These are phyloP conservation scores for Annulohypoxylon moriforme DNA, from an alignment of 495 filamentous ascomycete species.

Conservation along the genomic window DNA sequence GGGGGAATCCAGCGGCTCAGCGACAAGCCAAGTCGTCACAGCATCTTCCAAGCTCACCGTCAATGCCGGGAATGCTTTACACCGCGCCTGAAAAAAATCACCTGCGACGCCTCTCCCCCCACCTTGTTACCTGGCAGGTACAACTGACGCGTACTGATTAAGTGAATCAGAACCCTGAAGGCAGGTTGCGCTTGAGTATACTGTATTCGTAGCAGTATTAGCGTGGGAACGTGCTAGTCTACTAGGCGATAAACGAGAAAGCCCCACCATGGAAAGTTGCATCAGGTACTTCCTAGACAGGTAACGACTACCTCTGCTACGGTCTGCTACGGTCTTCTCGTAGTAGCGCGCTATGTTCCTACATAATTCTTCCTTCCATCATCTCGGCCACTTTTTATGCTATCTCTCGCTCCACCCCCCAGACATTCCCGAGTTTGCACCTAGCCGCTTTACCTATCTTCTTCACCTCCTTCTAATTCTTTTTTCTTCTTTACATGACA, in stretches of 20 bases:
- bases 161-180: neutral
- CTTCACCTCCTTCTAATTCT: slow-evolving; percentile 10
- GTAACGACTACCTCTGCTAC: neutral
- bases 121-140: slow-evolving; percentile 14
- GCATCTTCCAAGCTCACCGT: neutral
- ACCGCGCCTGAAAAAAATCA: slow-evolving; percentile 11
- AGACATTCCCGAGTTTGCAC: slow-evolving; percentile 32
- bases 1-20: no score
- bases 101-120: slow-evolving; percentile 9
- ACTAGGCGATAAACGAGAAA: neutral
- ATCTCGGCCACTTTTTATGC: slow-evolving; percentile 32
- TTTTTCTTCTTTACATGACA: slow-evolving; percentile 5
- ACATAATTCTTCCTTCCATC: slow-evolving; percentile 26
- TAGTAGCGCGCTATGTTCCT: neutral
- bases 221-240: neutral
- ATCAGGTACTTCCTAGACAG: no score
- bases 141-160: neutral
- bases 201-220: neutral
- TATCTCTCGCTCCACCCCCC: slow-evolving; percentile 41
- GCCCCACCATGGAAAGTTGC: slow-evolving; percentile 13
- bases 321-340: neutral
- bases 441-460: slow-evolving; percentile 24
- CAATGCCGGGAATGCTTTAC: slow-evolving; percentile 4
- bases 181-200: neutral
- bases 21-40: neutral